These are phyloP conservation scores for Penicillium egyptiacum DNA, from an alignment of 495 filamentous ascomycete genomes.

Conservation along the genomic window DNA sequence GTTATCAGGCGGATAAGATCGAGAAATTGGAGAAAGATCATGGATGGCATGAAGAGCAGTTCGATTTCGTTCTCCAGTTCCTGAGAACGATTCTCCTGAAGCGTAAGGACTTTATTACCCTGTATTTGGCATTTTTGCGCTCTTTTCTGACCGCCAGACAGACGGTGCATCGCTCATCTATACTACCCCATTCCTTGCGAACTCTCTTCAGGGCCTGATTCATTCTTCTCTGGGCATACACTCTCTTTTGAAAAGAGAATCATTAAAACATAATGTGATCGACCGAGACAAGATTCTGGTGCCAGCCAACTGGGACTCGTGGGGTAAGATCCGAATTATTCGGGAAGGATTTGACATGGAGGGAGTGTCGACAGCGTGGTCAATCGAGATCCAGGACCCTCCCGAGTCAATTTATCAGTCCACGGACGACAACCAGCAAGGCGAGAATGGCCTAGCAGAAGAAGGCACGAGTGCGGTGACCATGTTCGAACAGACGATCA, in stretches of 20 bases:
- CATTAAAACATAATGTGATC: conserved; percentile 90
- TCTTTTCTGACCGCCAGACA: conserved; percentile 39
- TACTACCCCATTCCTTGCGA: conserved; percentile 75
- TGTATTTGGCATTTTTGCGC: not conserved
- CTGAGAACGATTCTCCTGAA: conserved; percentile 81
- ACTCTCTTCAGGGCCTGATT: conserved; percentile 76
- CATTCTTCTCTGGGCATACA: conserved; percentile 88
- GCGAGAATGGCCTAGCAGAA: conserved; percentile 31
- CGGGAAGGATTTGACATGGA: conserved; percentile 95
- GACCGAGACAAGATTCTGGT: conserved; percentile 93
- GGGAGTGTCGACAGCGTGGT: conserved; percentile 78
- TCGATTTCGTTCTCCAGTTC: conserved; percentile 88
- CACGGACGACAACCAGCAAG: conserved; percentile 18
- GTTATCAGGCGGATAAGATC: conserved; percentile 78
- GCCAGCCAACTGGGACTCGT: conserved; percentile 96
- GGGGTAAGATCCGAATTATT: conserved; percentile 93
- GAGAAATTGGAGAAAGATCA: conserved; percentile 82
- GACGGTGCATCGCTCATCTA: conserved; percentile 91
- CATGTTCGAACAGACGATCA: conserved; percentile 77
- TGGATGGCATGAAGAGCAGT: conserved; percentile 90
- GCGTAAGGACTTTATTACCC: conserved; percentile 53
- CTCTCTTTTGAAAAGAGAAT: conserved; percentile 78
- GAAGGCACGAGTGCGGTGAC: conserved; percentile 59
- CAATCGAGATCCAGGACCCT: conserved; percentile 69
- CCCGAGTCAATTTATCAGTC: conserved; percentile 36